Base-by-base conservation (phyloP, 108 stramenopile genomes). In the Pelagomonas calceolata region DNA sequence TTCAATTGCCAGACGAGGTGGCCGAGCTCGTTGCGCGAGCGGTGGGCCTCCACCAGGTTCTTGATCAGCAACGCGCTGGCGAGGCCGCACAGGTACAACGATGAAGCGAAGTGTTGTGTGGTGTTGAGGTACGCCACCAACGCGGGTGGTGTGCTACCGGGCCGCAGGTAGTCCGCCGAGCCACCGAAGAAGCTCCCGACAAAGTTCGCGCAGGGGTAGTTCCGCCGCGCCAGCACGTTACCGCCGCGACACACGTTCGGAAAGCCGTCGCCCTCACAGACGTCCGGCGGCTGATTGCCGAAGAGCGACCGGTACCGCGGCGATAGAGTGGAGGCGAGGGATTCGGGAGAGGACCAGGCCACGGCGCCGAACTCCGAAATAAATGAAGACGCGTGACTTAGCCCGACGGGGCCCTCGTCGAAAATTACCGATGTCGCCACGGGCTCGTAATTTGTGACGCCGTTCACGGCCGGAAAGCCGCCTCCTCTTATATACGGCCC, bases 181-280 rank as follows among this genome's bases (percentile, higher is more conserved):
- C 12, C 12, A 32, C 39, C 16, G 51, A 70, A 75, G 64, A 30
- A 70, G 45, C 29, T 39, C 18, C 69, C 43, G 43, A 75, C 33
- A 16, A 70, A 63, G 64, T 43, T 65, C 36, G 64, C 74, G 30
- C 60, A 63, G 7, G 69, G 74, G 36, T 75, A 75, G 63, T 70
- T 75, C 30, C 69, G 60, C 39, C 69, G 31, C 16, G 70, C 74
- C 68, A 70, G 64, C 21, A 32, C 36, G 69, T 75, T 75, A 10
- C 36, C 39, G 18, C 72, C 72, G 18, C 26, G 10, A 66, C 72
- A 72, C 35, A n/a, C 9, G 10, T 72, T 72, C 29, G 46, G 65
- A 32, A 63, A 72, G 66, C 36, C 43, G 0, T 66, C 66, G 39
- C 36, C 39, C 4, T 32, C 64, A 39, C 72, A 72, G 30, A 7